Evolutionary conservation across 495 filamentous ascomycete species (phyloP), one percentile per base, ranked within the genome.

Genomic region (Saxophila tyrrhenica): DNA sequence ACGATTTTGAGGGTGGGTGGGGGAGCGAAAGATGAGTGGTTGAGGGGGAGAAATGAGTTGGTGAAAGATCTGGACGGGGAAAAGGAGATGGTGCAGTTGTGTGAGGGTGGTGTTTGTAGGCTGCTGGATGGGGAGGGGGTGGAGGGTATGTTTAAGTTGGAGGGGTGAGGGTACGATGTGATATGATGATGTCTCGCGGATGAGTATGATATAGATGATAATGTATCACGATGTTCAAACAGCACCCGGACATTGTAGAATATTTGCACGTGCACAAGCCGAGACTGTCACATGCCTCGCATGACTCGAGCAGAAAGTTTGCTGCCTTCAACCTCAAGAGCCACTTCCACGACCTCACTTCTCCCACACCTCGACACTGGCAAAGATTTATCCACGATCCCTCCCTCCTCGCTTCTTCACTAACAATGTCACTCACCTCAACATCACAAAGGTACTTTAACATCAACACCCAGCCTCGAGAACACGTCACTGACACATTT

Each of bases 11-110:
- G 66, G 38, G 48, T 72, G 0, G 62, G 62, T 2, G 62, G 59
- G 3, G 53, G 39, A 8, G 57, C 51, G 9, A 55, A 58, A 45
- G 63, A 59, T 17, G 61, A 55, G 25, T 73, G 70, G 70, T 21
- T 73, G 39, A 61, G 51, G 49, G 51, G 52, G n/a, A 55, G 70
- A 35, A 73, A 72, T 57, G 39, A 51, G 38, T 51, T 73, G 47
- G 45, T 72, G n/a, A 59, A 51, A 52, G 55, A 48, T 41, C 55
- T 72, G 51, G 62, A 69, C 56, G 57, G 47, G 23, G 47, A 48
- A 29, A 66, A 56, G 50, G 53, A 65, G 52, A 62, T 64, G 21
- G 67, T 72, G 5, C 62, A 69, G 64, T 48, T 73, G 3, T 73
- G 70, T 55, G 70, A 73, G 50, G 59, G 51, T 0, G 65, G 67